Conservation (phyloP, 306 rosid species). For the Argentina anserina region DNA sequence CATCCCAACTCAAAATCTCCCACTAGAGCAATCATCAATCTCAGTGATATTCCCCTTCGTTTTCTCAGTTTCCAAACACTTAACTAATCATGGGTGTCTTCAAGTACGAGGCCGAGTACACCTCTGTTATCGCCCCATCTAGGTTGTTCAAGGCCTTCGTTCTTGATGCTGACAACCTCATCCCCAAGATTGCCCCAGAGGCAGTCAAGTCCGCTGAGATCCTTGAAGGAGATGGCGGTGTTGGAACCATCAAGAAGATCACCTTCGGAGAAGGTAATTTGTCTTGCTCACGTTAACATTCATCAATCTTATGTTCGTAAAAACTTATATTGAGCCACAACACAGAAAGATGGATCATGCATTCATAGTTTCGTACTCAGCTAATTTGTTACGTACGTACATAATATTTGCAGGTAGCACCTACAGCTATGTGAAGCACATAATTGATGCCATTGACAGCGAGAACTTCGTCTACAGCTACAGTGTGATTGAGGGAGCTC, state of each 20-base stretch:
- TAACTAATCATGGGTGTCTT: conserved; percentile 18
- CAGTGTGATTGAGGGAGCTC: conserved; percentile 47
- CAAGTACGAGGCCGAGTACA: conserved; percentile 17
- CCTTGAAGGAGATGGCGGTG: conserved; percentile 46
- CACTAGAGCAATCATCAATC: background rate
- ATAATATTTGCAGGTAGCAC: conserved; percentile 11
- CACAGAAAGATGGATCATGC: too few species aligned
- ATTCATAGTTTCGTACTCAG: too few species aligned
- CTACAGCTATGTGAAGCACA: conserved; percentile 38
- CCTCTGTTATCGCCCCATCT: conserved; percentile 36
- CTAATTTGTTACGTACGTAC: background rate
- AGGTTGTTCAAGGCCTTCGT: conserved; percentile 55
- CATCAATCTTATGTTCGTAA: too few species aligned
- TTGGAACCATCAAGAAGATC: conserved; percentile 49
- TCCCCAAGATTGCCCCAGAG: conserved; percentile 37
- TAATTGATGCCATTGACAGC: conserved; percentile 44
- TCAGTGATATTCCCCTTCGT: background rate
- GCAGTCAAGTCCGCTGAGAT: conserved; percentile 23
- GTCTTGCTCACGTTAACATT: too few species aligned
- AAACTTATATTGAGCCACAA: too few species aligned
- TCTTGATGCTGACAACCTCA: conserved; percentile 34
- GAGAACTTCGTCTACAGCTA: conserved; percentile 33
- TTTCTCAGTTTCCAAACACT: background rate
- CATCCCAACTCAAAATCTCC: conserved; percentile 21
- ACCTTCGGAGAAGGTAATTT: conserved; percentile 27